Evolutionary conservation across 305 asterid genomes (phyloP).

Genomic region (Andrographis paniculata): DNA sequence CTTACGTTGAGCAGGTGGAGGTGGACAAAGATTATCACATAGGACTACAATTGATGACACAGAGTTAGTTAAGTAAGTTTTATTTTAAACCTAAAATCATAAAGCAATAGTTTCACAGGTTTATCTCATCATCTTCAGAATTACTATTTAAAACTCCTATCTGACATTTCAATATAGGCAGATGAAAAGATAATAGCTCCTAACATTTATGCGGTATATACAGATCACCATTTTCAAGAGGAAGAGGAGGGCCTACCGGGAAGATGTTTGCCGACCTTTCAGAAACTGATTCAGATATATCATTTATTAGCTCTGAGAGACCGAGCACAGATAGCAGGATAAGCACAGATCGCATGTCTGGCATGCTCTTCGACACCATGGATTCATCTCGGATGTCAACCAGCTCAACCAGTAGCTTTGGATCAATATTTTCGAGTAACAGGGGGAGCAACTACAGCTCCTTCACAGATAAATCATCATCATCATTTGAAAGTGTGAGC

Average conservation of each 20-base stretch:
- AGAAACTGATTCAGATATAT: constrained; percentile 59
- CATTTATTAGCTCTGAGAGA: constrained; percentile 67
- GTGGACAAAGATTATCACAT: constrained; percentile 32
- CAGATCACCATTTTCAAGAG: constrained; percentile 65
- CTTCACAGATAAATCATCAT: constrained; percentile 43
- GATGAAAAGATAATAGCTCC: no score
- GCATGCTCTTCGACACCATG: constrained; percentile 33
- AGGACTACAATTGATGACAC: constrained; percentile 38
- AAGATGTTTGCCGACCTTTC: constrained; percentile 38
- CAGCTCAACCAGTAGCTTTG: constrained; percentile 66
- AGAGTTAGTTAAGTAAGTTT: constrained; percentile 32
- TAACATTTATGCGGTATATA: not conserved
- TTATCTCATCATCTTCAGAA: not conserved
- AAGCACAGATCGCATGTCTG: constrained; percentile 48
- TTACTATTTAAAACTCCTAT: not conserved
- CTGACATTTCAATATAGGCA: no score
- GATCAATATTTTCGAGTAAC: constrained; percentile 37
- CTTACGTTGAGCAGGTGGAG: constrained; percentile 27
- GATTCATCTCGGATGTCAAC: constrained; percentile 38
- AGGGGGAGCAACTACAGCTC: constrained; percentile 21
- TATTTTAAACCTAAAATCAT: not conserved
- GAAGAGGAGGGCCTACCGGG: constrained; percentile 34
- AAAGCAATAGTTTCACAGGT: not conserved
- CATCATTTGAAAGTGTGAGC: constrained; percentile 46
- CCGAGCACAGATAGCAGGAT: constrained; percentile 55